phyloP scores from a whole-genome alignment of 169 alveolate genomes.

The Plasmodium blacklocki region DNA sequence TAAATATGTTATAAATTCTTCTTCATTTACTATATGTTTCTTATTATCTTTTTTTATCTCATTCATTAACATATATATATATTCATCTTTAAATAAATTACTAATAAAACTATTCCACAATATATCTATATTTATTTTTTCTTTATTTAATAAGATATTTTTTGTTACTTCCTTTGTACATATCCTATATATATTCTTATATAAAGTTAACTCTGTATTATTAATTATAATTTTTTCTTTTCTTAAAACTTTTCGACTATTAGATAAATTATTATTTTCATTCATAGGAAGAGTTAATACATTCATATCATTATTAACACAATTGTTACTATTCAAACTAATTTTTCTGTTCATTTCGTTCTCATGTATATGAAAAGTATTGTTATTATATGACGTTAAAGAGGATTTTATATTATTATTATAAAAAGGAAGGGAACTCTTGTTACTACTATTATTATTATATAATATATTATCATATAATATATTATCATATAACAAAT shows the following conservation, averaged over 20 bases:
- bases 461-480: too few relatives aligned
- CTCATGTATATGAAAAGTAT: too few relatives aligned
- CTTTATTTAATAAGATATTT: constrained; percentile 28
- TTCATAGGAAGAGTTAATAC: too few relatives aligned
- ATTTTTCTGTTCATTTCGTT: too few relatives aligned
- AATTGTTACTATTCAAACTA: too few relatives aligned
- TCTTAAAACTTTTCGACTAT: neutral
- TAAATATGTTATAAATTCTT: constrained; percentile 24
- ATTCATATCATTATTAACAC: too few relatives aligned
- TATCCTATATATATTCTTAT: constrained; percentile 36
- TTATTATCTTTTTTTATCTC: constrained; percentile 15
- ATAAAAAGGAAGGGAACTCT: too few relatives aligned
- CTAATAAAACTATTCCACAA: constrained; percentile 53
- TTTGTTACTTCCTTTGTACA: constrained; percentile 47
- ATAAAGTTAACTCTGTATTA: constrained; percentile 11
- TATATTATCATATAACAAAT: too few relatives aligned
- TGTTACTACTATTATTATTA: too few relatives aligned
- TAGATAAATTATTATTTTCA: neutral
- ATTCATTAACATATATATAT: constrained; percentile 21
- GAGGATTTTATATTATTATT: too few relatives aligned
- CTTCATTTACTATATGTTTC: constrained; percentile 25
- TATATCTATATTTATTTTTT: constrained; percentile 3
- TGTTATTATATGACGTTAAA: too few relatives aligned
- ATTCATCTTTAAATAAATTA: constrained; percentile 58
- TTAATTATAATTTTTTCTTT: constrained; percentile 4